Conservation (phyloP, 148 eudicot species). For the Rhododendron vialii region DNA sequence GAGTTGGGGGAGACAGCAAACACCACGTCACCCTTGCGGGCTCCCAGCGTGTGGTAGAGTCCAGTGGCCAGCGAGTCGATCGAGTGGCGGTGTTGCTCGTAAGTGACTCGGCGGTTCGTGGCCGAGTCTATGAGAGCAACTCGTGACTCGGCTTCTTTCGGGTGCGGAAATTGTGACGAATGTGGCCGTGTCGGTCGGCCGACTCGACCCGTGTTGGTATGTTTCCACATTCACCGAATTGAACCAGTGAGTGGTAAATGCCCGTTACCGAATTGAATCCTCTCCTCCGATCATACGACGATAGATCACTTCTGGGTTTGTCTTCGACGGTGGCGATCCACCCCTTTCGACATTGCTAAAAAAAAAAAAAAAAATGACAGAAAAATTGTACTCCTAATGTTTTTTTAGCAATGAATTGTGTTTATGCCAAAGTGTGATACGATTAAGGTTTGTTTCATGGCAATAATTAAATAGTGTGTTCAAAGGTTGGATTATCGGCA, state of each 20-base stretch:
- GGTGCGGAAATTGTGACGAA: conserved; percentile 39
- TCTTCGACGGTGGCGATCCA: conserved; percentile 9
- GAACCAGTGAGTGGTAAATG: conserved; percentile 35
- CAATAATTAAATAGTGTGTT: too few relatives aligned
- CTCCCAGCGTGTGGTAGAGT: conserved; percentile 30
- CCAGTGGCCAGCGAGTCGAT: conserved; percentile 34
- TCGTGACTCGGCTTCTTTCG: conserved; percentile 26
- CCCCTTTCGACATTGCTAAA: conserved; percentile 6
- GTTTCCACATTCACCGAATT: conserved; percentile 20
- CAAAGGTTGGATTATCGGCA: too few relatives aligned
- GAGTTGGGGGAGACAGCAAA: conserved; percentile 42
- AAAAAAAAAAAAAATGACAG: too few relatives aligned
- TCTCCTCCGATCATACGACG: conserved; percentile 1
- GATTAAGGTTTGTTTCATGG: not conserved
- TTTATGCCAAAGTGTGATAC: too few relatives aligned
- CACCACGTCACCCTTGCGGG: conserved; percentile 41
- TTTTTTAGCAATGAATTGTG: not conserved
- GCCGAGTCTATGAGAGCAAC: conserved; percentile 43
- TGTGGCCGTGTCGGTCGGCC: conserved; percentile 33
- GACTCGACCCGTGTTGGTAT: not conserved
- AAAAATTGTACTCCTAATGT: not conserved
- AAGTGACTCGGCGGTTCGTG: conserved; percentile 29
- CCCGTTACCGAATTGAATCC: conserved; percentile 38
- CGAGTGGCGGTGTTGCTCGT: conserved; percentile 27
- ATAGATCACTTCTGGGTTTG: not conserved